These are phyloP conservation scores for Lipomyces anomalus DNA, from an alignment of 805 yeast species.

Conservation along the genomic window DNA sequence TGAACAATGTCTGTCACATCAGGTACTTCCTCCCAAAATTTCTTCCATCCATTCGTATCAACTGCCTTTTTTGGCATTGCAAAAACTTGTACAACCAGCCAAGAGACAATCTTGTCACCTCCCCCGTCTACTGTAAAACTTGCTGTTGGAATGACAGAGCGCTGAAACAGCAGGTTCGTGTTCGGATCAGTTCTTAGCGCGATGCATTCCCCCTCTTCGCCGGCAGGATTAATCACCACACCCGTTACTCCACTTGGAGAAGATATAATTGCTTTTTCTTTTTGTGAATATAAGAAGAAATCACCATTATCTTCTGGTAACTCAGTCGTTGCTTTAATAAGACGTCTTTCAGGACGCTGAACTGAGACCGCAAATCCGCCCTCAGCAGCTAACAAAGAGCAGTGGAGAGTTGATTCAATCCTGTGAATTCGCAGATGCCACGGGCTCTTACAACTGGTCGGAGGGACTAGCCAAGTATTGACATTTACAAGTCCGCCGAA, in stretches of 20 bases:
- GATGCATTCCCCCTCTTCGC: not conserved
- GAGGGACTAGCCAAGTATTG: slow-evolving; percentile 26
- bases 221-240: not conserved
- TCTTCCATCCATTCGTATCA: not conserved
- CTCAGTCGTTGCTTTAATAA: slow-evolving; percentile 1
- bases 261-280: slow-evolving; percentile 4
- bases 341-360: not conserved
- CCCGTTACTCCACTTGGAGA: slow-evolving; percentile 10
- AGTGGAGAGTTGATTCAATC: slow-evolving; percentile 8
- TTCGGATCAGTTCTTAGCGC: slow-evolving; percentile 8
- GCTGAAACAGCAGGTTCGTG: slow-evolving; percentile 8
- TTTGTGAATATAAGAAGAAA: slow-evolving; percentile 3
- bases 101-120: no score
- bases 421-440: slow-evolving; percentile 26
- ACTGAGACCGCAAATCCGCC: slow-evolving; percentile 21
- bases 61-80: not conserved
- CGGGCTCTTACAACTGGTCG: slow-evolving; percentile 1
- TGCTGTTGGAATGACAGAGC: slow-evolving; percentile 4
- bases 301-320: no score
- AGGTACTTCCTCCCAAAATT: not conserved
- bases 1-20: no score
- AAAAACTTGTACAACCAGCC: not conserved
- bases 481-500: slow-evolving; percentile 17
- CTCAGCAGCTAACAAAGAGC: slow-evolving; percentile 8
- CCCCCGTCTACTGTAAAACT: not conserved